Evolutionary conservation across 257 asterid species (phyloP).

Genomic region (Solanum lycopersicoides): DNA sequence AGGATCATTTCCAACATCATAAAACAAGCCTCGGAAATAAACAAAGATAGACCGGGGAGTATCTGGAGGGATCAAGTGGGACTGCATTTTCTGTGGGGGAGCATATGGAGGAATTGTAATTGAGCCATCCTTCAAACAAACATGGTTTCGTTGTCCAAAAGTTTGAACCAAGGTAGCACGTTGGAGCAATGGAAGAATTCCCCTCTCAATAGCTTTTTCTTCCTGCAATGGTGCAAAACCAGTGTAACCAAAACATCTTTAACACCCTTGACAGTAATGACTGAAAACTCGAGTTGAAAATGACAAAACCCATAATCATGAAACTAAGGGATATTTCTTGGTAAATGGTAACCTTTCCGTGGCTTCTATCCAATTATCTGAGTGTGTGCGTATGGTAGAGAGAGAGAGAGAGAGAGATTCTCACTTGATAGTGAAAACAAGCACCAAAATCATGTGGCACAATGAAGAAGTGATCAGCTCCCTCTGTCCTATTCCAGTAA

Average conservation of each 20-base stretch:
- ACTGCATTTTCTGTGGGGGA: conserved; percentile 89
- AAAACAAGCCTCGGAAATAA: conserved; percentile 84
- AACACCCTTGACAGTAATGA: neutral
- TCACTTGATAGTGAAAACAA: conserved; percentile 84
- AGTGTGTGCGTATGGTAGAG: neutral
- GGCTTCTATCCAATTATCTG: neutral
- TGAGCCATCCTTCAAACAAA: conserved; percentile 73
- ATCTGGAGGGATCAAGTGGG: conserved; percentile 76
- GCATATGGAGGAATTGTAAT: conserved; percentile 88
- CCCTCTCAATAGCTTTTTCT: conserved; percentile 90
- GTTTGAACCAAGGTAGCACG: conserved; percentile 90
- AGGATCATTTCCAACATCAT: conserved; percentile 74
- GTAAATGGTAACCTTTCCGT: neutral
- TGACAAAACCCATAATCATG: neutral
- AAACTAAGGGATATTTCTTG: neutral
- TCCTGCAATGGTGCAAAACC: conserved; percentile 35
- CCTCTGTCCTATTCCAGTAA: conserved; percentile 87
- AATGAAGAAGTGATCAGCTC: conserved; percentile 91
- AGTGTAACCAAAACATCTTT: neutral
- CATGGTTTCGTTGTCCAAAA: conserved; percentile 85
- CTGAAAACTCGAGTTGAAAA: neutral
- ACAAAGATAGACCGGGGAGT: conserved; percentile 89
- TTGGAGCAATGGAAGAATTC: conserved; percentile 66
- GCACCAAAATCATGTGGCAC: conserved; percentile 90
- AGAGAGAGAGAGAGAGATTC: neutral